Evolutionary conservation across 306 rosid genomes (phyloP).

Genomic region (Sophora flavescens): DNA sequence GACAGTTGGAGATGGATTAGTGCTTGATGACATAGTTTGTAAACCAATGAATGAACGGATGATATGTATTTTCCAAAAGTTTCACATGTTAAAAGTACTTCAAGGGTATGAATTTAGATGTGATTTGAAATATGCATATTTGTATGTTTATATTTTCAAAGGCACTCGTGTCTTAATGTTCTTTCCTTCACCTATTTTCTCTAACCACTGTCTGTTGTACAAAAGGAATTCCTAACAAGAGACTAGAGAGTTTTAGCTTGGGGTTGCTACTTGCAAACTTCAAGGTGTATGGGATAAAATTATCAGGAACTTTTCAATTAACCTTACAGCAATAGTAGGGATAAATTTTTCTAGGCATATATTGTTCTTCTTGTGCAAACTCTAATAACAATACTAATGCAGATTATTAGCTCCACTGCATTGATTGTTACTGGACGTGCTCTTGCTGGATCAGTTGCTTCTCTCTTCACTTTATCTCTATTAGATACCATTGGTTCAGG

Average conservation of each 20-base stretch:
- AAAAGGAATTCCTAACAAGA: neutral
- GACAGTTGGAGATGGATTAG: neutral
- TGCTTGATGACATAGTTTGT: neutral
- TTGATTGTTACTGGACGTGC: conserved; percentile 68
- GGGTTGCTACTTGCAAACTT: neutral
- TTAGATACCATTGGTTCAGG: conserved; percentile 48
- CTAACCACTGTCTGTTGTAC: neutral
- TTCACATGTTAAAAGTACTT: neutral
- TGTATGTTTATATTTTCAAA: neutral
- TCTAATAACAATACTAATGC: conserved; percentile 29
- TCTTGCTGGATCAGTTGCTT: conserved; percentile 77
- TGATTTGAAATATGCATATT: neutral
- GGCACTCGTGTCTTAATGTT: neutral
- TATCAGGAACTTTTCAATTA: neutral
- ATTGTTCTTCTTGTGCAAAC: neutral
- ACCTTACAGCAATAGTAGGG: conserved; percentile 4
- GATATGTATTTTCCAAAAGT: neutral
- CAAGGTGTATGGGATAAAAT: neutral
- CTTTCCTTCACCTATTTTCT: neutral
- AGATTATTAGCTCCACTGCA: conserved; percentile 38
- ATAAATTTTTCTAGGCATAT: conserved; percentile 2
- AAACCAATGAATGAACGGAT: too few species aligned
- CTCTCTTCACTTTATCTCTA: conserved; percentile 70
- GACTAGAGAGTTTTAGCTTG: neutral
- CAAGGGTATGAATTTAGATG: neutral